Evolutionary conservation across 306 rosid species (phyloP).

Genomic region (Oemleria cerasiformis): DNA sequence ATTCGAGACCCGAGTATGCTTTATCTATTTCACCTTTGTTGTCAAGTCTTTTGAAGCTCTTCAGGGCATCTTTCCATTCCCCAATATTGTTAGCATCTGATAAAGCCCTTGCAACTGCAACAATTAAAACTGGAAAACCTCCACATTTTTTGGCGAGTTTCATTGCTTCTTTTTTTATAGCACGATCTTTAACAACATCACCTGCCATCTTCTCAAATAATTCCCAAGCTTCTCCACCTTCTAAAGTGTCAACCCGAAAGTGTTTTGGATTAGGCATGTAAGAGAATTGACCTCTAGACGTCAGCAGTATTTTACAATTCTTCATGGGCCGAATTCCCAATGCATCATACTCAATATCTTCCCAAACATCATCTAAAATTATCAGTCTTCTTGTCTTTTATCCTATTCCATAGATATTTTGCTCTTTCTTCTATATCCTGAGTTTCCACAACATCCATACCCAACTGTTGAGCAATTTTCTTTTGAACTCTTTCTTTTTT

Average conservation of each 20-base stretch:
- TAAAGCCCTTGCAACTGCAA: slow-evolving; percentile 25
- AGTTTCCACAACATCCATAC: neutral
- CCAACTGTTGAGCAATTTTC: neutral
- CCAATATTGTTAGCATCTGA: neutral
- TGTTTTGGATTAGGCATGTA: slow-evolving; percentile 18
- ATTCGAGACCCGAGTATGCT: neutral
- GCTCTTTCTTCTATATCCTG: slow-evolving; percentile 7
- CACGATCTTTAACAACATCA: neutral
- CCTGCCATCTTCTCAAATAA: slow-evolving; percentile 25
- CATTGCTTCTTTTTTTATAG: neutral
- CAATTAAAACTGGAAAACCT: slow-evolving; percentile 34
- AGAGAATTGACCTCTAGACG: slow-evolving; percentile 30
- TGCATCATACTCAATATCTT: slow-evolving; percentile 1
- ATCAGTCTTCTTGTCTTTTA: slow-evolving; percentile 1
- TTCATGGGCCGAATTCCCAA: slow-evolving; percentile 29
- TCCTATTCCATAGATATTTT: neutral
- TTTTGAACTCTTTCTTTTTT: slow-evolving; percentile 2
- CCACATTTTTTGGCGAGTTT: slow-evolving; percentile 32
- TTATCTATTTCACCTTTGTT: neutral
- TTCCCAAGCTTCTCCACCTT: slow-evolving; percentile 26
- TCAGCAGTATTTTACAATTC: slow-evolving; percentile 30
- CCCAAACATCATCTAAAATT: slow-evolving; percentile 36
- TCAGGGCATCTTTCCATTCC: neutral
- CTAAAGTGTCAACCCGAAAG: slow-evolving; percentile 9
- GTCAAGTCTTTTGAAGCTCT: neutral